Conservation (phyloP, 2,329 filamentous ascomycete species). For the Diplodia sapinea region DNA sequence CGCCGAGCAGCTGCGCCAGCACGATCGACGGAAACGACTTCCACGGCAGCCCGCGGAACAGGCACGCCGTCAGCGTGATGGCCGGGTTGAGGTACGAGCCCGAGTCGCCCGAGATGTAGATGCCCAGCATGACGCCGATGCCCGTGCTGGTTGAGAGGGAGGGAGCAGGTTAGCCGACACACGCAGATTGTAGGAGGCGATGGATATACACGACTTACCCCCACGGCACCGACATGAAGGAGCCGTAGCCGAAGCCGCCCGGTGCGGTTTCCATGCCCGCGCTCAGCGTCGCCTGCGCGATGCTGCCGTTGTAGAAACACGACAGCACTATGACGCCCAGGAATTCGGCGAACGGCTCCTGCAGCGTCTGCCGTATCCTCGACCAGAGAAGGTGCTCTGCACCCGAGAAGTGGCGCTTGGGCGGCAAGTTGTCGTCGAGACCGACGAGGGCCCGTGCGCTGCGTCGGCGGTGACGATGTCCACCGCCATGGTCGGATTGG, state of each 20-base stretch:
- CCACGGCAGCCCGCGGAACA: slow-evolving; percentile 73
- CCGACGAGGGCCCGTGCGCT: slow-evolving; percentile 17
- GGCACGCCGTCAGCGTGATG: slow-evolving; percentile 72
- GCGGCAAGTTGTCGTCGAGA: neutral
- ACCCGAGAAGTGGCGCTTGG: slow-evolving; percentile 4
- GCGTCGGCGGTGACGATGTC: neutral
- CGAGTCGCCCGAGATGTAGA: slow-evolving; percentile 69
- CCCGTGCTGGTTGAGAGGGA: neutral
- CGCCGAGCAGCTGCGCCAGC: slow-evolving; percentile 69
- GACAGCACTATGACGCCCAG: slow-evolving; percentile 49
- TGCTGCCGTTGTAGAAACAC: slow-evolving; percentile 52
- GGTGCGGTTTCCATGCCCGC: slow-evolving; percentile 47
- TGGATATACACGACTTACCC: slow-evolving; percentile 37
- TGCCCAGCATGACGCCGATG: slow-evolving; percentile 51
- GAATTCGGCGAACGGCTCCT: slow-evolving; percentile 55
- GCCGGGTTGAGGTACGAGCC: slow-evolving; percentile 70
- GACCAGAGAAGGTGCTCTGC: slow-evolving; percentile 7
- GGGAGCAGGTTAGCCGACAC: neutral
- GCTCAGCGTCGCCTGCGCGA: slow-evolving; percentile 52
- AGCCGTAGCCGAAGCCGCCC: slow-evolving; percentile 51
- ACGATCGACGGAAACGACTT: slow-evolving; percentile 72
- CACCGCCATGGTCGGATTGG: neutral
- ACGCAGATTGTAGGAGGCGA: no score
- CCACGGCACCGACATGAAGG: slow-evolving; percentile 53
- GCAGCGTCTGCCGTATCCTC: slow-evolving; percentile 35